Evolutionary conservation across 1,284 basidiomycete species (phyloP), one percentile per base, ranked within the genome.

Genomic region (Porodaedalea pini): DNA sequence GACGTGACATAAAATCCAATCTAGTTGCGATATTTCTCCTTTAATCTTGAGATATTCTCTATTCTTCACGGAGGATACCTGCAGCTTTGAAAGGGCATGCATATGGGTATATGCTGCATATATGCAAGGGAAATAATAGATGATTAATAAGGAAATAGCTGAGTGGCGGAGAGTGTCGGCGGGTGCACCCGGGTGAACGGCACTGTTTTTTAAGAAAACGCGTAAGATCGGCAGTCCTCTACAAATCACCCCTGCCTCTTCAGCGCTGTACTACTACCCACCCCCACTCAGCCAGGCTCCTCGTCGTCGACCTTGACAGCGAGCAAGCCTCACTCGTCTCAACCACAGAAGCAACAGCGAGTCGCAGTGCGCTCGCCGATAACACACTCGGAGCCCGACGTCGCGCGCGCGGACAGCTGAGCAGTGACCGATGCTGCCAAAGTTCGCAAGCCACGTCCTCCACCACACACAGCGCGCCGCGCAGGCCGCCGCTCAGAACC

Each of bases 391-490:
- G n/a, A n/a, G n/a, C n/a, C n/a, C n/a, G 15, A 17, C 41, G 15
- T 36, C 31, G 11, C 17, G 25, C 25, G 19, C 15, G 2, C 4
- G 10, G 23, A 25, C 25, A 36, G 34, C 32, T 51, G 19, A 36
- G 32, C 32, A 34, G 32, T 43, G 41, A 37, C 11, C 40, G 19
- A 92, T 92, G 89, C 73, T 92, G 66, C 88, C 90, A 53, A 90
- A 90, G 71, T 85, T 88, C 70, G 85, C 87, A 23, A 86, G 83
- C 31, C 82, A 86, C 54, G 75, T 92, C 55, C 73, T 91, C 32
- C 81, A 90, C 62, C 83, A 85, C 63, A 88, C 86, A 0, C 79
- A 83, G 25, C 83, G 88, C 66, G 88, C 86, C 15, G 88, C 84
- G 51, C 51, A 53, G 40, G 81, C 85, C 2, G 81, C 83, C 47